Conservation (phyloP, 495 filamentous ascomycete species). For the Pyronema omphalodes region DNA sequence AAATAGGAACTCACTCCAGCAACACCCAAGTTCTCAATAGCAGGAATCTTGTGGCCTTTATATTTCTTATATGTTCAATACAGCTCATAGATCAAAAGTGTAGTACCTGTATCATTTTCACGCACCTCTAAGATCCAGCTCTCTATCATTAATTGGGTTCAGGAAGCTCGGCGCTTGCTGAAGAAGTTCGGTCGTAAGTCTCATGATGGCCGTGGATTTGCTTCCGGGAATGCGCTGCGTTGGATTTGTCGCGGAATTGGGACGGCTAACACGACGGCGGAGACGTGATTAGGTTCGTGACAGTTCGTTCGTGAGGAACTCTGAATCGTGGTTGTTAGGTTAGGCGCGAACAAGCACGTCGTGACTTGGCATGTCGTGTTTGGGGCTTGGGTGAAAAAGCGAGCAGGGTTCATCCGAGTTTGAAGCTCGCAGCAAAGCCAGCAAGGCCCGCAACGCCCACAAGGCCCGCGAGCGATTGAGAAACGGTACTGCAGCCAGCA, state of each 20-base stretch:
- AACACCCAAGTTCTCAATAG: conserved; percentile 94
- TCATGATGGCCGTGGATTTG: conserved; percentile 37
- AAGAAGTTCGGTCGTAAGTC: conserved; percentile 87
- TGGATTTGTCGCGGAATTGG: not conserved
- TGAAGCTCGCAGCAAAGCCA: no score
- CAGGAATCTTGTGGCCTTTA: conserved; percentile 91
- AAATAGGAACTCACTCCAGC: conserved; percentile 43
- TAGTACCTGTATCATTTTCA: conserved; percentile 97
- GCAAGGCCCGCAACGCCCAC: no score
- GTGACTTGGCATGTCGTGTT: no score
- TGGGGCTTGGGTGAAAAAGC: no score
- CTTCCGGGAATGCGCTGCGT: not conserved
- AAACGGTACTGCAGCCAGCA: no score
- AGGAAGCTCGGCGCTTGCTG: conserved; percentile 84
- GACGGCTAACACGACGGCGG: not conserved
- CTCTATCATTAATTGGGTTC: conserved; percentile 91
- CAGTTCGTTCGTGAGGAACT: not conserved
- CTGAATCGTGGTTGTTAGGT: not conserved
- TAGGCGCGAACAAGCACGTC: no score
- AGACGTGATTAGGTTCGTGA: not conserved
- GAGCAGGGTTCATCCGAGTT: no score
- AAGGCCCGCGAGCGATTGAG: no score
- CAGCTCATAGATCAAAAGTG: conserved; percentile 44
- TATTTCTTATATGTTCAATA: conserved; percentile 29
- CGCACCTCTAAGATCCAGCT: conserved; percentile 99